Conservation (phyloP, 2,329 filamentous ascomycete species). For the Escovopsis sp. region DNA sequence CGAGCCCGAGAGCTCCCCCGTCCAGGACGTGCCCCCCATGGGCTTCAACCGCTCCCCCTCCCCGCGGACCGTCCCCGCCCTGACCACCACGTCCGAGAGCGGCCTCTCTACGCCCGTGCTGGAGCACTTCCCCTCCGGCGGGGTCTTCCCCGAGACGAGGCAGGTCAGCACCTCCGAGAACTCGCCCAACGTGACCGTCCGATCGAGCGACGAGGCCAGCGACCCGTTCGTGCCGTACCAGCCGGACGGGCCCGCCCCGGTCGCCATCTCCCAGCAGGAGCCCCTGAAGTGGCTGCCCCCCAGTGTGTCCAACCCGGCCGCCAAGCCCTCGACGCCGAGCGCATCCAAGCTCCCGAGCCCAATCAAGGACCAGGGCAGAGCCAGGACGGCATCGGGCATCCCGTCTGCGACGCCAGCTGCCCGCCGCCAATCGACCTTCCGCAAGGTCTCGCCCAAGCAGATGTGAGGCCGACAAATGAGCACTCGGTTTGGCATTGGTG, state of each 20-base stretch:
- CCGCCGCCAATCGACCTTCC: background rate
- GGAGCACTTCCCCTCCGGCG: slow-evolving; percentile 10
- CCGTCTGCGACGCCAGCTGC: slow-evolving; percentile 27
- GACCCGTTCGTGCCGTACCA: slow-evolving; percentile 41
- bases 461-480: background rate
- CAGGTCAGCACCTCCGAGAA: slow-evolving; percentile 11
- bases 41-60: background rate
- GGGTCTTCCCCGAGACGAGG: slow-evolving; percentile 10
- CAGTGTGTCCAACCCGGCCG: slow-evolving; percentile 24
- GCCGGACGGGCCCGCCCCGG: slow-evolving; percentile 35
- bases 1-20: background rate
- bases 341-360: slow-evolving; percentile 17
- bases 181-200: slow-evolving; percentile 18
- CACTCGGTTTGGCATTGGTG: background rate
- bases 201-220: slow-evolving; percentile 10
- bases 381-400: slow-evolving; percentile 29
- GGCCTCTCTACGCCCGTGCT: slow-evolving; percentile 13
- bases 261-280: slow-evolving; percentile 22
- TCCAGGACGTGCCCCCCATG: background rate
- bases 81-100: slow-evolving; percentile 12
- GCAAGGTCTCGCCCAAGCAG: slow-evolving; percentile 1
- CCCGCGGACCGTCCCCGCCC: slow-evolving; percentile 9
- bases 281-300: slow-evolving; percentile 38
- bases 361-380: slow-evolving; percentile 19
- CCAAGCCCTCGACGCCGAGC: slow-evolving; percentile 16